A percentile compares a stretch with the other conserved stretches of the same genome.
These are phyloP conservation scores for Aschersonia sp. DNA, from an alignment of 2,329 filamentous ascomycete genomes.

Conservation along the genomic window DNA sequence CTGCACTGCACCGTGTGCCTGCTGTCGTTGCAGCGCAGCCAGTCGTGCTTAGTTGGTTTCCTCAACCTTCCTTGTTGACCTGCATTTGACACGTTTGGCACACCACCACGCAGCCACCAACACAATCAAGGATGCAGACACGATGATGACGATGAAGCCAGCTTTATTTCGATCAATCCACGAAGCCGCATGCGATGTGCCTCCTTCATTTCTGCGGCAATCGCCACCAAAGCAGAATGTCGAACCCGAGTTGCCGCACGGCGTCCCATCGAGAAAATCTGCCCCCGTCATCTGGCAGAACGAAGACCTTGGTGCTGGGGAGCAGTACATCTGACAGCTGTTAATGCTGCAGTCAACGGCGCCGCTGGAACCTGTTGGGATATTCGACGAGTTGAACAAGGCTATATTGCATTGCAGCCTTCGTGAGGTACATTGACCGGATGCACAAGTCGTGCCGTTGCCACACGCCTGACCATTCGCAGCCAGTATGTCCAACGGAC, in stretches of 20 bases:
- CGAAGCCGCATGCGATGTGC: not conserved
- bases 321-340: constrained; percentile 19
- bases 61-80: not conserved
- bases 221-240: constrained; percentile 50
- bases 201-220: not conserved
- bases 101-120: constrained; percentile 1
- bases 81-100: not conserved
- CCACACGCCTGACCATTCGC: no score
- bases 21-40: not conserved
- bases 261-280: constrained; percentile 75
- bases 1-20: no score
- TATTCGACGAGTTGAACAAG: no score
- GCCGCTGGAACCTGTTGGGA: constrained; percentile 38
- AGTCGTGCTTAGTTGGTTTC: not conserved
- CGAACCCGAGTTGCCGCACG: constrained; percentile 54
- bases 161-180: constrained; percentile 1
- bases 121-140: not conserved
- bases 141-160: constrained; percentile 1
- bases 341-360: constrained; percentile 59
- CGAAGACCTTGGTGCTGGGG: not conserved
- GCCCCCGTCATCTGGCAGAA: constrained; percentile 25
- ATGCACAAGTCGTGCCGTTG: no score
- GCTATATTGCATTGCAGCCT: no score
- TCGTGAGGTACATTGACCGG: no score
- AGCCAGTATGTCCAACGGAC: no score